Percentiles rank a stretch among this genome's conserved stretches.
Evolutionary conservation across 2,329 filamentous ascomycete genomes (phyloP).

Genomic region (Alternaria tenuissima): DNA sequence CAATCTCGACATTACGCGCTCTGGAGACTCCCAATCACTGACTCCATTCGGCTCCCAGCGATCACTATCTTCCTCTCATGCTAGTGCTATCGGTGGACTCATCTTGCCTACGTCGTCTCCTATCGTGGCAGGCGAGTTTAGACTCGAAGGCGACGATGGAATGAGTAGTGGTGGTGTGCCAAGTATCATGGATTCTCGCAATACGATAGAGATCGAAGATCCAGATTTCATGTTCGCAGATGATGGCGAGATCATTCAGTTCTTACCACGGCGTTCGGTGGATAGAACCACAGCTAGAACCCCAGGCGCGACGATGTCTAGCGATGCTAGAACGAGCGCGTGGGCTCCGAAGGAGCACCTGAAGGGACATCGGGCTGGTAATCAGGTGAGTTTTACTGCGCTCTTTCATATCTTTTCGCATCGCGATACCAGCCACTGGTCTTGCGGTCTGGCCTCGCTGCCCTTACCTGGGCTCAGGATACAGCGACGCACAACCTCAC

Average conservation of each 20-base stretch:
- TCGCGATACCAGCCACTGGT: neutral
- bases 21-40: constrained; percentile 50
- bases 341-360: constrained; percentile 55
- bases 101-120: constrained; percentile 61
- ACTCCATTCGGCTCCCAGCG: constrained; percentile 45
- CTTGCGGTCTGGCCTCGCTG: neutral
- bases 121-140: constrained; percentile 50
- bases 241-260: constrained; percentile 66
- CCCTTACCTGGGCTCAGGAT: neutral
- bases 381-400: constrained; percentile 47
- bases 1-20: constrained; percentile 45
- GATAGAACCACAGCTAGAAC: constrained; percentile 24
- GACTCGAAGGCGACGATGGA: constrained; percentile 53
- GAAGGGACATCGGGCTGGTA: constrained; percentile 46
- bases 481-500: constrained; percentile 17
- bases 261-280: constrained; percentile 32
- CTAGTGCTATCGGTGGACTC: constrained; percentile 40
- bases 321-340: constrained; percentile 49
- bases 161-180: constrained; percentile 46
- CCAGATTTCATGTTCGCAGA: constrained; percentile 68
- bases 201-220: constrained; percentile 55
- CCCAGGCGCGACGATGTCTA: constrained; percentile 24
- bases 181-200: constrained; percentile 48
- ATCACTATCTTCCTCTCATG: constrained; percentile 31
- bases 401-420: constrained; percentile 14